Evolutionary conservation across 352 stramenopile species (phyloP).

Genomic region (Pythium rhizo-oryzae): DNA sequence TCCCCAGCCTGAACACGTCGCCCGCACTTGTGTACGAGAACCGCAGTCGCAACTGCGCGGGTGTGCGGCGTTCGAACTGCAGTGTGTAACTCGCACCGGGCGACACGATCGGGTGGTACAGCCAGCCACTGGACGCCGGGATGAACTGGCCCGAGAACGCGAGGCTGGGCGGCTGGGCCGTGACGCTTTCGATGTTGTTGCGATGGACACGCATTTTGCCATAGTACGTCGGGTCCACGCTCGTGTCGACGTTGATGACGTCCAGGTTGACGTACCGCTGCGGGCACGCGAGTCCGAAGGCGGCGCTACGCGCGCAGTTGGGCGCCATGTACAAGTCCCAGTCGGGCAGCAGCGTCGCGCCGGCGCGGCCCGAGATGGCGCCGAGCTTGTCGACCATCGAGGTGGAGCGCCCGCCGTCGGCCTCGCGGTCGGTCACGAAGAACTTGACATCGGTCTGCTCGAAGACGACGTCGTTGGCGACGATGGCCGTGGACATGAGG

Average conservation of each 20-base stretch:
- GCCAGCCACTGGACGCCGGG: slow-evolving; percentile 35
- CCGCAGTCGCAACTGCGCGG: slow-evolving; percentile 25
- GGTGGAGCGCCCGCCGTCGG: slow-evolving; percentile 41
- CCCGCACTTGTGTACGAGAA: slow-evolving; percentile 31
- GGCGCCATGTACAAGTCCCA: slow-evolving; percentile 39
- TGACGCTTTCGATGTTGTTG: slow-evolving; percentile 27
- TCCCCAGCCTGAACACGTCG: slow-evolving; percentile 28
- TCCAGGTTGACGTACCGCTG: slow-evolving; percentile 50
- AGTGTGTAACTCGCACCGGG: slow-evolving; percentile 36
- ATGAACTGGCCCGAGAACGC: slow-evolving; percentile 40
- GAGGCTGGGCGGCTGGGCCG: slow-evolving; percentile 10
- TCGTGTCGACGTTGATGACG: slow-evolving; percentile 32
- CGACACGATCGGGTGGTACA: slow-evolving; percentile 47
- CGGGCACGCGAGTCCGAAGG: slow-evolving; percentile 36
- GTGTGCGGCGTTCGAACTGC: slow-evolving; percentile 33
- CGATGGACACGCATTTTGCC: slow-evolving; percentile 29
- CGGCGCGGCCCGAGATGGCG: slow-evolving; percentile 26
- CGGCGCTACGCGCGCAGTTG: slow-evolving; percentile 16
- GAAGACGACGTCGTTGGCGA: slow-evolving; percentile 29
- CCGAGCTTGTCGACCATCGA: slow-evolving; percentile 33
- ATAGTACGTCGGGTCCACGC: slow-evolving; percentile 26
- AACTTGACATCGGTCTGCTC: slow-evolving; percentile 33
- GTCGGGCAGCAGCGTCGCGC: slow-evolving; percentile 35
- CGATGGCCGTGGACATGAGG: slow-evolving; percentile 34
- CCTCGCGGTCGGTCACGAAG: slow-evolving; percentile 29